These are phyloP conservation scores for Alternaria rosae DNA, from an alignment of 2,329 filamentous ascomycete species.

Conservation along the genomic window DNA sequence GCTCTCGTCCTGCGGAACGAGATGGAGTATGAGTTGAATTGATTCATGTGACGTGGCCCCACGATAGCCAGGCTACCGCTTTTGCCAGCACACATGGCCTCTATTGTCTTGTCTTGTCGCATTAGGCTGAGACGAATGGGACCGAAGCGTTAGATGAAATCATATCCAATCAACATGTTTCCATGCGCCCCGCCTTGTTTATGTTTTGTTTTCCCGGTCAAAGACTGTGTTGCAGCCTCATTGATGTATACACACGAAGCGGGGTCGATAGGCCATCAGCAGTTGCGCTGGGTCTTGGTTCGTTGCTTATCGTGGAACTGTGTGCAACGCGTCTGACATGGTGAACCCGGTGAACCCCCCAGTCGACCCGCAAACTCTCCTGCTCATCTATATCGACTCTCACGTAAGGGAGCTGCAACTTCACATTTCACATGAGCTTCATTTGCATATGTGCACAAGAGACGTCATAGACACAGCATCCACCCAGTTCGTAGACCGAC, in stretches of 20 bases:
- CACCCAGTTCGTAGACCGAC: background rate
- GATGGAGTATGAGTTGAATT: constrained; percentile 14
- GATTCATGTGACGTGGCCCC: background rate
- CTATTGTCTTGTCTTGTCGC: background rate
- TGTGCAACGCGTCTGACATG: background rate
- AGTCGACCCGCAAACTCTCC: background rate
- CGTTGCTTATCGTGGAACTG: background rate
- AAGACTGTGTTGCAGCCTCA: background rate
- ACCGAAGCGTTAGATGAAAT: constrained; percentile 14
- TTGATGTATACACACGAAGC: background rate
- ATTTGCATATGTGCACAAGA: background rate
- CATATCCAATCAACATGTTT: background rate
- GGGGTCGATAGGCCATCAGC: background rate
- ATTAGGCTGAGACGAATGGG: constrained; percentile 8
- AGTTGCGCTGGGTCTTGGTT: background rate
- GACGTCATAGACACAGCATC: background rate
- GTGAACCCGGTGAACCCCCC: background rate
- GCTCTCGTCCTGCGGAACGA: constrained; percentile 11
- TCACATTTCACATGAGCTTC: background rate
- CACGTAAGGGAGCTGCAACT: background rate
- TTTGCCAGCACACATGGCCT: background rate
- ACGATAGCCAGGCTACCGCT: background rate
- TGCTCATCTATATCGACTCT: background rate
- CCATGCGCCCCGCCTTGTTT: background rate
- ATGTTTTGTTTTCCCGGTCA: background rate